Evolutionary conservation across 2,329 filamentous ascomycete genomes (phyloP), one percentile per base, ranked within the genome.

Genomic region (Calonectria crousiana): DNA sequence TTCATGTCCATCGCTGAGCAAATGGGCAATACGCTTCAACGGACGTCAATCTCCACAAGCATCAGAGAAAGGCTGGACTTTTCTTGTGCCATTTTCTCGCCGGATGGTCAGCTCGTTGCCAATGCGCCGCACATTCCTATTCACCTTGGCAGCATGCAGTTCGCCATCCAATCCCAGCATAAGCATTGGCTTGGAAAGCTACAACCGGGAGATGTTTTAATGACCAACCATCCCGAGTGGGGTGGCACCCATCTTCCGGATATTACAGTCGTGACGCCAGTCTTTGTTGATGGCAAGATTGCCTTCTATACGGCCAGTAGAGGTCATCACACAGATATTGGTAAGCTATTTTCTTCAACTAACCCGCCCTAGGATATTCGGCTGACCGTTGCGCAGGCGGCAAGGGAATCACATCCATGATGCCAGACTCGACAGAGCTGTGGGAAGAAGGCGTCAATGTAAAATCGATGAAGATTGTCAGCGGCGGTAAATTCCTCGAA

Each of bases 1-100:
- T 91, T 91, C 83, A 91, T 91, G 89, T 87, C 88, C 4, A 90
- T 91, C 26, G 89, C 89, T 0, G 89, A 91, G 73, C 89, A 91
- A 74, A 91, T 91, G 89, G 89, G 89, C 41, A 87, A 87, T 6
- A 90, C 89, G 0, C 82, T 91, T 20, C 89, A 91, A 67, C 88
- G 89, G 76, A 91, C 89, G 0, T 87, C 87, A 0, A 88, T 91
- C 13, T 90, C 88, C 0, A 89, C 87, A 13, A 87, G 86, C 60
- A 87, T 87, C 74, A 86, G 85, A 68, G 85, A 87, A 70, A 82
- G 86, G 5, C 79, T 87, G 1, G 85, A 87, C 78, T 87, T 86
- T 71, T 86, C 84, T 0, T 87, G 86, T 36, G 86, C 86, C 13
- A 80, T 87, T 23, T 87, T 87, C 73, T 84, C 84, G 0, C 84